Percentiles rank a stretch among this genome's conserved stretches.
These are phyloP conservation scores for Quercus lobata DNA, from an alignment of 331 rosid species.

Conservation along the genomic window DNA sequence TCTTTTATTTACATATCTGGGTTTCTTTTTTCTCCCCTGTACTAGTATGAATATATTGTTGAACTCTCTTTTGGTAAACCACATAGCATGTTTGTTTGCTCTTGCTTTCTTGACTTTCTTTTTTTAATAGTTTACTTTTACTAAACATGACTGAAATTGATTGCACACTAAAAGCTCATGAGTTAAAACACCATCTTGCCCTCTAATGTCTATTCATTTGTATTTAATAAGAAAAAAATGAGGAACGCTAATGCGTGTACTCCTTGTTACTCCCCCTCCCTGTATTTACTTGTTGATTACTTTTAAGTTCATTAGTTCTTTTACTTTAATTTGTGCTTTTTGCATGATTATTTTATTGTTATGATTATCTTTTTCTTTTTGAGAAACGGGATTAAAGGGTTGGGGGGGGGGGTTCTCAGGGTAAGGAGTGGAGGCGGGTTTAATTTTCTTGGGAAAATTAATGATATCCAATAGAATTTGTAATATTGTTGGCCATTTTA, in stretches of 20 bases:
- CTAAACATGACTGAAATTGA: not conserved
- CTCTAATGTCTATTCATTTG: too few species aligned
- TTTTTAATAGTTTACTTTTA: not conserved
- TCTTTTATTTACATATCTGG: not conserved
- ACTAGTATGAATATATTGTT: not conserved
- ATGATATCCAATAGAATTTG: not conserved
- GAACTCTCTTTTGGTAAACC: not conserved
- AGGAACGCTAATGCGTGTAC: not conserved
- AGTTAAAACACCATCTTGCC: too few species aligned
- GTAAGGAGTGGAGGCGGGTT: too few species aligned
- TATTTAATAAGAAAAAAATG: too few species aligned
- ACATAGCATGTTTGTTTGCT: not conserved
- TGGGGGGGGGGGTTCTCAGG: too few species aligned
- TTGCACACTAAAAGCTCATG: too few species aligned
- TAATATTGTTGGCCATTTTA: not conserved
- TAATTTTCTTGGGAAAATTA: too few species aligned
- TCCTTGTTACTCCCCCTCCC: not conserved
- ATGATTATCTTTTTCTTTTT: not conserved
- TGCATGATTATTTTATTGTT: not conserved
- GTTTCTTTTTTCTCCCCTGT: not conserved
- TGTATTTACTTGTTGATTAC: not conserved
- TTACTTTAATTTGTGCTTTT: not conserved
- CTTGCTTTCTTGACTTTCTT: not conserved
- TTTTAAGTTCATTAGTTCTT: not conserved
- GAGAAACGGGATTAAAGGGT: too few species aligned